Conservation (phyloP, 2,329 filamentous ascomycete species). For the Emericellopsis atlantica region DNA sequence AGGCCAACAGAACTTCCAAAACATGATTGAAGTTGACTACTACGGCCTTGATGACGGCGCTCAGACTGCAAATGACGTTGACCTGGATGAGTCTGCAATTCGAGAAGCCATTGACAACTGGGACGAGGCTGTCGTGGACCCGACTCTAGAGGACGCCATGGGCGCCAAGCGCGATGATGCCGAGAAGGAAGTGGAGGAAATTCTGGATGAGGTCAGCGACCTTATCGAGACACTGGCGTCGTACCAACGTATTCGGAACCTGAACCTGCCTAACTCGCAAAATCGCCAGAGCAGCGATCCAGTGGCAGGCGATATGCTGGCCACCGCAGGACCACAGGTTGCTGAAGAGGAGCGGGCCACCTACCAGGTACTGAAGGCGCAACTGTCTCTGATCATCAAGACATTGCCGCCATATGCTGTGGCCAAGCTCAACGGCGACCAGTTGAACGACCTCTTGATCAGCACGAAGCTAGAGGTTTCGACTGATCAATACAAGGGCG, state of each 20-base stretch:
- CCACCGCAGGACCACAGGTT: slow-evolving; percentile 54
- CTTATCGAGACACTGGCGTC: slow-evolving; percentile 66
- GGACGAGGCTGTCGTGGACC: slow-evolving; percentile 46
- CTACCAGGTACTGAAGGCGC: slow-evolving; percentile 65
- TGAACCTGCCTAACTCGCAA: slow-evolving; percentile 52
- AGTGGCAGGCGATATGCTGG: slow-evolving; percentile 53
- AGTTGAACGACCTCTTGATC: slow-evolving; percentile 71
- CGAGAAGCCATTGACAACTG: slow-evolving; percentile 44
- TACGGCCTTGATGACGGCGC: slow-evolving; percentile 25
- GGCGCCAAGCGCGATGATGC: slow-evolving; percentile 41
- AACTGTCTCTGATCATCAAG: slow-evolving; percentile 61
- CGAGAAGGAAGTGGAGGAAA: slow-evolving; percentile 56
- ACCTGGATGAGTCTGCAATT: slow-evolving; percentile 38
- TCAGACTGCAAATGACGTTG: slow-evolving; percentile 19
- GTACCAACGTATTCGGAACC: slow-evolving; percentile 67
- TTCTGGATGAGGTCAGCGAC: slow-evolving; percentile 62
- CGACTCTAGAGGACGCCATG: slow-evolving; percentile 39
- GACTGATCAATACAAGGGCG: slow-evolving; percentile 60
- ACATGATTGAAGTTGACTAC: slow-evolving; percentile 43
- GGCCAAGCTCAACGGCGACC: slow-evolving; percentile 74
- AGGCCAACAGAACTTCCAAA: slow-evolving; percentile 53
- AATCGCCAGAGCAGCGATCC: slow-evolving; percentile 48
- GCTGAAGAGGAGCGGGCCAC: slow-evolving; percentile 46
- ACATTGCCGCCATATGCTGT: slow-evolving; percentile 74
- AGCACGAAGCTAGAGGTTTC: slow-evolving; percentile 67